These are phyloP conservation scores for Fusarium guadeloupense DNA, from an alignment of 2,329 filamentous ascomycete genomes.

Conservation along the genomic window DNA sequence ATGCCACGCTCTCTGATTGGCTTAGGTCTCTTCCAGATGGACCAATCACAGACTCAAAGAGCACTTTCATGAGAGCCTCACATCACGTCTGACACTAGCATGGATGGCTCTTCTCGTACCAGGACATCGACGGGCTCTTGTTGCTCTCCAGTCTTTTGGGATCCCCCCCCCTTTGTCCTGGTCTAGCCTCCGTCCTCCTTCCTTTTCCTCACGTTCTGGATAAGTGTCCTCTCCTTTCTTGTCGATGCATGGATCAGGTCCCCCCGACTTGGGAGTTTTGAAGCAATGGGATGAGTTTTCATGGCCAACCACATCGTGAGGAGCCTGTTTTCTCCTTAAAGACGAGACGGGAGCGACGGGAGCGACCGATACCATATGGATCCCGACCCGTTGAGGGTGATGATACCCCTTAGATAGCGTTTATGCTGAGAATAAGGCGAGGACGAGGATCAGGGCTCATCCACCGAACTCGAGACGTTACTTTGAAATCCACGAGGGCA, in stretches of 20 bases:
- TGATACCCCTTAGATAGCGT: slow-evolving; percentile 27
- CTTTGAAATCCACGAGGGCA: slow-evolving; percentile 5
- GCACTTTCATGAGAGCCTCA: slow-evolving; percentile 48
- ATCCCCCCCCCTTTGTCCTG: slow-evolving; percentile 25
- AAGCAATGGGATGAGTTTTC: slow-evolving; percentile 18
- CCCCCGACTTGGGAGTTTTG: slow-evolving; percentile 36
- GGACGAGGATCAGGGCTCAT: slow-evolving; percentile 13
- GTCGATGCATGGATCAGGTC: slow-evolving; percentile 36
- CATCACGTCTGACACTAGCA: slow-evolving; percentile 47
- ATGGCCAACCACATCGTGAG: slow-evolving; percentile 45
- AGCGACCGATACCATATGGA: slow-evolving; percentile 42
- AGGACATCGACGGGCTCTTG: slow-evolving; percentile 38
- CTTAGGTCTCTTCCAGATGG: background rate
- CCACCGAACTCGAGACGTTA: background rate
- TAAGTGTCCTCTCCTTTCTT: slow-evolving; percentile 38
- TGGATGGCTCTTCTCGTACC: slow-evolving; percentile 40
- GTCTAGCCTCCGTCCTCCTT: slow-evolving; percentile 26
- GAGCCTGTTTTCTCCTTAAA: slow-evolving; percentile 36
- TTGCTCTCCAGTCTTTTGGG: slow-evolving; percentile 36
- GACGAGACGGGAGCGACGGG: slow-evolving; percentile 41
- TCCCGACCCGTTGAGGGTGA: slow-evolving; percentile 37
- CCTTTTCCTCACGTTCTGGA: slow-evolving; percentile 21
- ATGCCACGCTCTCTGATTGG: slow-evolving; percentile 17
- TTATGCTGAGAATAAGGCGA: slow-evolving; percentile 17
- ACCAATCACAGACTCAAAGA: slow-evolving; percentile 46